Percentiles rank a stretch among this genome's conserved stretches.
phyloP scores from a whole-genome alignment of 176 grass and related monocot genomes.

The Thalia dealbata region DNA sequence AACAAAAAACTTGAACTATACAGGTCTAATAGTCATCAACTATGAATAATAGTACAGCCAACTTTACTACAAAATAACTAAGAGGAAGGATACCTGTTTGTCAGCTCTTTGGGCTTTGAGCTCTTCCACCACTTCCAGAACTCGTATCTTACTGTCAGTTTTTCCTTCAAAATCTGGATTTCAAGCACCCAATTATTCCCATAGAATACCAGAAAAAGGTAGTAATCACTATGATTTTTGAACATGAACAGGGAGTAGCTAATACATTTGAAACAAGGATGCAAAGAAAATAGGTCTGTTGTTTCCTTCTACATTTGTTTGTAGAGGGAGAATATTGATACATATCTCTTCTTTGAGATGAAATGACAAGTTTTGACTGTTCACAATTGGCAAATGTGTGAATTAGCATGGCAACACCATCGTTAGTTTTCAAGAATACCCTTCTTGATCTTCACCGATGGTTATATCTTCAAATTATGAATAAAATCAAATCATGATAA shows the following conservation, averaged over 20 bases:
- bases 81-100: slow-evolving; percentile 50
- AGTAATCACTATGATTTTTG: background rate
- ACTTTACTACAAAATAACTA: background rate
- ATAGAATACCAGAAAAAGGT: background rate
- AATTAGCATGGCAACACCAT: too few species aligned
- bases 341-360: too few species aligned
- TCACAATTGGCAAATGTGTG: too few species aligned
- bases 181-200: background rate
- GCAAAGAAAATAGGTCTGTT: too few species aligned
- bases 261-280: background rate
- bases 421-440: too few species aligned
- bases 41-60: background rate
- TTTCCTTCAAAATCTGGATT: slow-evolving; percentile 75
- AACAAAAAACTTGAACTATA: background rate
- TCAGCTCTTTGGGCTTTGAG: slow-evolving; percentile 81
- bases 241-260: background rate
- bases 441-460: too few species aligned
- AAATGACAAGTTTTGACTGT: too few species aligned
- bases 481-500: too few species aligned
- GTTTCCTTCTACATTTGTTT: too few species aligned
- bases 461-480: too few species aligned
- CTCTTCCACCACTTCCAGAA: slow-evolving; percentile 69
- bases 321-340: too few species aligned
- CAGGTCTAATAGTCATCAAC: background rate
- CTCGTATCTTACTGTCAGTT: slow-evolving; percentile 61